Base-by-base conservation (phyloP, 2,329 filamentous ascomycete species). In the Herpotrichia juniperi region DNA sequence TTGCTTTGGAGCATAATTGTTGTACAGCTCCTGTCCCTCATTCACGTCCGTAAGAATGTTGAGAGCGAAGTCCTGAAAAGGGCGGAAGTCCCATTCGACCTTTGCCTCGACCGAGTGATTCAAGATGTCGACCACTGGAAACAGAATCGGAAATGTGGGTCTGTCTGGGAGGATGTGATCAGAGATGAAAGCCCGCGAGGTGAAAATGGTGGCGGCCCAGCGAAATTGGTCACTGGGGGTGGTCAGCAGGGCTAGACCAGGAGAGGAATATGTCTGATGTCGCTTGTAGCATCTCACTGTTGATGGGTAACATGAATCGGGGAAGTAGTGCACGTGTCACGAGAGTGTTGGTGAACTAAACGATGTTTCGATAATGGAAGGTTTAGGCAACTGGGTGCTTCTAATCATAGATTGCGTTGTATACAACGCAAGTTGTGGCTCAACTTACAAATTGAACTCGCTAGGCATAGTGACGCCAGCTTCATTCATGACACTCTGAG, bases 1-100 rank as follows among this genome's bases (percentile, higher is more conserved):
- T 5, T 75, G 70, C 56, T 82, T 82, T 1, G 79, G 76, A 0
- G 76, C 80, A 49, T 83, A 83, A 58, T 83, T 83, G 62, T 83
- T 83, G 67, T 73, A 79, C 2, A 83, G 64, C 54, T 82, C 75
- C 3, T 71, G 67, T 2, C 76, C 78, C 4, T 66, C 54, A 3
- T 59, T 32, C 2, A 77, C 57, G 0, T 51, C 50, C 4, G 76
- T 68, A 3, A 71, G 65, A 22, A 74, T 55, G 8, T 68, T 69
- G 19, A 82, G 62, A 9, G 67, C 67, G 53, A 80, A 80, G 1
- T 63, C 61, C 3, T 61, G 30, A 14, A 57, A 47, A 7, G 63
- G 58, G 31, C 60, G 47, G 50, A 71, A 69, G 32, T 74, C 67
- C 81, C 81, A 83, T 30, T 77, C 72, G 1, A 81, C 79, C 48